These are phyloP conservation scores for Reticulascus tulasneorum DNA, from an alignment of 2,329 filamentous ascomycete genomes.

Conservation along the genomic window DNA sequence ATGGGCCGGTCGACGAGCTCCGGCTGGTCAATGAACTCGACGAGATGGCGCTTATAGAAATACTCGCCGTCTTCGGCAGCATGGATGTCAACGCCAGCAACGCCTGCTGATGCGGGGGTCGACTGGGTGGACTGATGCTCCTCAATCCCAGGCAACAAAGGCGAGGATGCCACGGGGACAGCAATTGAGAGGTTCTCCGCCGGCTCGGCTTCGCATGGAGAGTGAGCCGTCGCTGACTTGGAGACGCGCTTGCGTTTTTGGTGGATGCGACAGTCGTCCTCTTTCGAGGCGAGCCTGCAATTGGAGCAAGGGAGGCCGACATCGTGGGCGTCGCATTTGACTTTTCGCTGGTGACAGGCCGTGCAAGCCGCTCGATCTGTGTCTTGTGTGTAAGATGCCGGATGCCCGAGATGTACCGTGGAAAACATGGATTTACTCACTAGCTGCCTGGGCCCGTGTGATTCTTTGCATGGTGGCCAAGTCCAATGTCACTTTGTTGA, in stretches of 20 bases:
- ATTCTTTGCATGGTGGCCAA: too few species aligned
- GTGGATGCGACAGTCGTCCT: constrained; percentile 1
- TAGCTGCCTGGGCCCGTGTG: too few species aligned
- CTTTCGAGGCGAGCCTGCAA: constrained; percentile 14
- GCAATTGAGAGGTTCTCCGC: constrained; percentile 1
- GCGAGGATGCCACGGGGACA: background rate
- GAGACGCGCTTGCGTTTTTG: constrained; percentile 4
- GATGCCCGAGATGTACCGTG: too few species aligned
- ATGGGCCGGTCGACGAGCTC: constrained; percentile 41
- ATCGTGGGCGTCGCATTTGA: constrained; percentile 9
- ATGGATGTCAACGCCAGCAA: background rate
- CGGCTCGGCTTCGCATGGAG: constrained; percentile 12
- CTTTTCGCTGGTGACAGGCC: constrained; percentile 4
- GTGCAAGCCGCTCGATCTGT: constrained; percentile 20
- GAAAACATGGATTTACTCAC: too few species aligned
- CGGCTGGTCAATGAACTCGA: constrained; percentile 47
- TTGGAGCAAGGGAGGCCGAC: constrained; percentile 5
- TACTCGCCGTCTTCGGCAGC: constrained; percentile 33
- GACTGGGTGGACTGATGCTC: too few species aligned
- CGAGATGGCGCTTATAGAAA: constrained; percentile 44
- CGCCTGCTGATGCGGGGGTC: constrained; percentile 6
- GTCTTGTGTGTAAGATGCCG: background rate
- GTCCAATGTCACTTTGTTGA: too few species aligned
- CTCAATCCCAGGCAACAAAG: background rate
- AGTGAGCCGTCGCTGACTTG: constrained; percentile 12